Conservation (phyloP, 352 stramenopile genomes). For the Lagenidium sp. region DNA sequence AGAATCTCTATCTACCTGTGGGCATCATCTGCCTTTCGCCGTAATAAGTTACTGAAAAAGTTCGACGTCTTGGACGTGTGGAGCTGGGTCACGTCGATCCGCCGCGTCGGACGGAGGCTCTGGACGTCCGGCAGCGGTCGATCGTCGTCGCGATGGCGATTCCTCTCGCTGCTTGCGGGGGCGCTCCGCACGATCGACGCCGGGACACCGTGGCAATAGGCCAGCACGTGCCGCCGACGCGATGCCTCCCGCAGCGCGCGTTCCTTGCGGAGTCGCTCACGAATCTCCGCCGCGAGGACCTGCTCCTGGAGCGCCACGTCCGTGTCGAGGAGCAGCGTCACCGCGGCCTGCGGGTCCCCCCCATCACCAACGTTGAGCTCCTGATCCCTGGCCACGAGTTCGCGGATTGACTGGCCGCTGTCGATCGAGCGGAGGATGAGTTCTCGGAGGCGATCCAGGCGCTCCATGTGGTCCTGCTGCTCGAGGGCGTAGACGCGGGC, state of each 20-base stretch:
- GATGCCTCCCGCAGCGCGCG: conserved; percentile 26
- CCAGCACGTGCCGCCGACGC: conserved; percentile 20
- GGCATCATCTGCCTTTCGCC: no score
- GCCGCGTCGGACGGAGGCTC: no score
- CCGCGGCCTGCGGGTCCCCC: conserved; percentile 14
- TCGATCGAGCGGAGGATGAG: conserved; percentile 20
- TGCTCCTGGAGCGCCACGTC: conserved; percentile 28
- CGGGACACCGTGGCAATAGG: conserved; percentile 19
- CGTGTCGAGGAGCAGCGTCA: conserved; percentile 21
- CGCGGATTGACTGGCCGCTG: conserved; percentile 14
- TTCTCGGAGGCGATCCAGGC: conserved; percentile 17
- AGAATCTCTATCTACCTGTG: no score
- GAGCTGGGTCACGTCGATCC: no score
- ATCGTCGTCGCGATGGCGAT: no score
- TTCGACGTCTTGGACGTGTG: no score
- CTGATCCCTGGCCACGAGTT: conserved; percentile 18
- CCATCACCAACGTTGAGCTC: conserved; percentile 1
- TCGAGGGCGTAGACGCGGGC: conserved; percentile 18
- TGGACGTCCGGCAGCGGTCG: no score
- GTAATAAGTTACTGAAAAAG: no score
- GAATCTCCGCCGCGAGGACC: conserved; percentile 26
- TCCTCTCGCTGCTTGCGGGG: no score
- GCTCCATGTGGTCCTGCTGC: conserved; percentile 17
- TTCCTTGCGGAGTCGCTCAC: conserved; percentile 33
- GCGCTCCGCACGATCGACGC: not conserved